Conservation (phyloP, 176 grass and related monocot species). For the Thinopyrum elongatum region DNA sequence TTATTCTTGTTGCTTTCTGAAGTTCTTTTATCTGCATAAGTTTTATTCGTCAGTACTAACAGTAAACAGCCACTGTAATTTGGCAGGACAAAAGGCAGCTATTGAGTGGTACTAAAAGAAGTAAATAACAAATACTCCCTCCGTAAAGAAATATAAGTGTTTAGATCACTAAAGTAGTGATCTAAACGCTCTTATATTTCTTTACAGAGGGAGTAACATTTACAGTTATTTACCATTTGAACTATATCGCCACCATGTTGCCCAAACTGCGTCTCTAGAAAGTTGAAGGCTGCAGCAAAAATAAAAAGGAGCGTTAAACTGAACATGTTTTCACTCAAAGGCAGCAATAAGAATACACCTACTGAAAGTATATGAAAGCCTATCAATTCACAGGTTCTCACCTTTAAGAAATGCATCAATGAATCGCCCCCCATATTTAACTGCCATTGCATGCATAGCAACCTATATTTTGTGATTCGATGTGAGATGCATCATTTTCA, state of each 20-base stretch:
- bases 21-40: constrained; percentile 63
- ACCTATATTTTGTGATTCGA: constrained; percentile 45
- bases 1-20: constrained; percentile 79
- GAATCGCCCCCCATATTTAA: constrained; percentile 86
- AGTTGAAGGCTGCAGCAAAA: constrained; percentile 60
- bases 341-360: constrained; percentile 13
- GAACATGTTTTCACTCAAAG: constrained; percentile 28
- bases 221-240: constrained; percentile 47
- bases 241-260: constrained; percentile 55
- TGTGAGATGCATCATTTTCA: constrained; percentile 21
- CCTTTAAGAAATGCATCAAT: constrained; percentile 89
- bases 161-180: too few relatives aligned
- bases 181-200: too few relatives aligned
- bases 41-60: constrained; percentile 22
- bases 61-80: constrained; percentile 6
- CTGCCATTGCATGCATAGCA: constrained; percentile 69
- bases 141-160: too few relatives aligned
- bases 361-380: not conserved
- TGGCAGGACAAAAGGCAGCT: constrained; percentile 2
- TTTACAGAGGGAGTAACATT: too few relatives aligned
- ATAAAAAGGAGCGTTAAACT: not conserved
- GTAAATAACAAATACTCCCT: not conserved
- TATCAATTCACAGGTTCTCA: constrained; percentile 9
- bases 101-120: constrained; percentile 24
- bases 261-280: constrained; percentile 63